Base-by-base conservation (phyloP, 768 basidiomycete genomes). In the Russula griseocarnosa region DNA sequence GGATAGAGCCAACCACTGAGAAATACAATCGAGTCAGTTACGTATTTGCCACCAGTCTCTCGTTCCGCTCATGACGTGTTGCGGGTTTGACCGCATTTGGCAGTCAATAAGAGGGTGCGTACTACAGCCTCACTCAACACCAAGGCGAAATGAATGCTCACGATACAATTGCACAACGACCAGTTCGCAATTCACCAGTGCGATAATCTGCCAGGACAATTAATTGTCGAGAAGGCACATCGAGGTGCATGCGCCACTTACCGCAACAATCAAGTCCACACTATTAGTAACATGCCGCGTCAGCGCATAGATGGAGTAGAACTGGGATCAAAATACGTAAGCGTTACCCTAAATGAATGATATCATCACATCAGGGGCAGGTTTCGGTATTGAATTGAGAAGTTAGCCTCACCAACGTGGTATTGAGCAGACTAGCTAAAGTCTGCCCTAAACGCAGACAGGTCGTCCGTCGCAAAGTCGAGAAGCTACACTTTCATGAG, bases 361-460 rank as follows among this genome's bases (percentile, higher is more conserved):
- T 51, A 28, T 18, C 22, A 32, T 54, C 38, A 22, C 22, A 26
- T 54, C 32, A 51, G 46, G 50, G n/a, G 58, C 32, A 36, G 6
- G 40, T 42, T 46, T 65, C 14, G 20, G 28, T n/a, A 24, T 16
- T 40, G 9, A 26, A 55, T 42, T 53, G 36, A 55, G 10, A 47
- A 55, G 32, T 52, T 32, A 36, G 64, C 59, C 73, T 62, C 66
- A 91, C 88, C 67, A 92, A 76, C 16, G 92, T 94, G 26, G 92
- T 92, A 74, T 94, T 94, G 60, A 94, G 72, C 3, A 94, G 80
- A 44, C 92, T 92, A 3, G 91, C 90, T 14, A 92, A 75, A 2
- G 91, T 91, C 73, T 90, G 87, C 1, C 92, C 92, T 1, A 93
- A 86, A 34, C 91, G 84, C 60, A 92, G 70, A 89, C 20, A 94